Percentiles rank a stretch among this genome's conserved stretches.
Evolutionary conservation across 495 filamentous ascomycete genomes (phyloP).

Genomic region (Podospora pseudocomata): DNA sequence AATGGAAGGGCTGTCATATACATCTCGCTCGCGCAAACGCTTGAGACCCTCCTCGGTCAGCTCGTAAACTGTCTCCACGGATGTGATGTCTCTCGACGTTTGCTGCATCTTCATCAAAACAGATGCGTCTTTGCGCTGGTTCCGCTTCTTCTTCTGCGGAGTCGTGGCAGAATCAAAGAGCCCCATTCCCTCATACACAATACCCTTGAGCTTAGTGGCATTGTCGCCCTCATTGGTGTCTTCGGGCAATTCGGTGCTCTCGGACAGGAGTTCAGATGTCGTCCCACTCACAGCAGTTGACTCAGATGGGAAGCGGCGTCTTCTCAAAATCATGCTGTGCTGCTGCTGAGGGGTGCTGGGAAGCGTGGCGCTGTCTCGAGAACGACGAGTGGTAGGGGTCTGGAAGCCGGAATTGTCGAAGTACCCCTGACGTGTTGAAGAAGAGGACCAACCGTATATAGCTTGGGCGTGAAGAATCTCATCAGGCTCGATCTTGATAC

Average conservation of each 20-base stretch:
- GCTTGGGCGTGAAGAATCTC: slow-evolving; percentile 16
- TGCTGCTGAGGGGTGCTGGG: slow-evolving; percentile 22
- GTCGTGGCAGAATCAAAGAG: slow-evolving; percentile 80
- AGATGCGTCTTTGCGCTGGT: slow-evolving; percentile 77
- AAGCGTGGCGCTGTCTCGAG: slow-evolving; percentile 18
- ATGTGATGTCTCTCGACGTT: slow-evolving; percentile 63
- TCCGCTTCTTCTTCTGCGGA: slow-evolving; percentile 72
- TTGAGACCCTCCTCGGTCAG: slow-evolving; percentile 39
- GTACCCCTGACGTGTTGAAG: slow-evolving; percentile 18
- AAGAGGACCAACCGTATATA: slow-evolving; percentile 17
- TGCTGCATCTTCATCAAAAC: slow-evolving; percentile 66
- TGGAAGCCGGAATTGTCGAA: slow-evolving; percentile 23
- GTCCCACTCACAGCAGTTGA: slow-evolving; percentile 30
- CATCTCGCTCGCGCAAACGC: slow-evolving; percentile 50
- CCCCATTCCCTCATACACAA: slow-evolving; percentile 80
- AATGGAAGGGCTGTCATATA: slow-evolving; percentile 48
- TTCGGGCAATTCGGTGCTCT: slow-evolving; percentile 28
- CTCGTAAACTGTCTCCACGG: slow-evolving; percentile 67
- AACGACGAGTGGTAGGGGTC: slow-evolving; percentile 21
- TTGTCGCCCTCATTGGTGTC: slow-evolving; percentile 38
- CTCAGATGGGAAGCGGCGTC: background rate
- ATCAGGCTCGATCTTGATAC: slow-evolving; percentile 30
- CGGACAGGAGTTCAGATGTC: slow-evolving; percentile 29
- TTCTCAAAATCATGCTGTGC: slow-evolving; percentile 18
- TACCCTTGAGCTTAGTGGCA: slow-evolving; percentile 63